Base-by-base conservation (phyloP, 257 asterid genomes). In the Salvia rosmarinus region DNA sequence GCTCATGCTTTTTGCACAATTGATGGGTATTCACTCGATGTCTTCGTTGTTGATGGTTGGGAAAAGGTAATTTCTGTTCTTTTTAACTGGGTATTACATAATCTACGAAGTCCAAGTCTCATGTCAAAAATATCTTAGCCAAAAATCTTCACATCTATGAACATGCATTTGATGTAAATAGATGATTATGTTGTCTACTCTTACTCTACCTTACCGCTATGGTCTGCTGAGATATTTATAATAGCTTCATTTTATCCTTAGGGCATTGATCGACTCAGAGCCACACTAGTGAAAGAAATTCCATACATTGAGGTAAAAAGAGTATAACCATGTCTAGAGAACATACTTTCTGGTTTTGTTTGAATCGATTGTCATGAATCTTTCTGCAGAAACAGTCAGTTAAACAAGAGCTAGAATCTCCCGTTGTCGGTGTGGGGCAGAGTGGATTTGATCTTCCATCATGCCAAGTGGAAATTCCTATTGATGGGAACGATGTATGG, bases 1-100 rank as follows among this genome's bases (percentile, higher is more conserved):
- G 98, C 97, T 71, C 98, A 93, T 81, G 98, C 97, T 28, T 93
- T 93, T 84, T 90, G 96, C 78, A 87, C 97, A 2, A 79, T 78
- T 9, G 98, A 93, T 19, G 98, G 98, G 21, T 93, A 86, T 70
- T 93, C 98, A 5, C 83, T 90, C 83, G 98, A 93, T 83, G 92
- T 89, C 74, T 93, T 93, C 40, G 95, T 89, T 13, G 97, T 93
- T 68, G 92, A 87, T 76, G 85, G 95, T 50, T 90, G 96, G 92
- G 86, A 72, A 73, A 91, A 86, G 97, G 98, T 93, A 85, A 40
- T 14, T 61, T 20, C 52, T 55, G 7, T 43, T 77, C 54, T 25
- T 49, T 47, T 19, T 59, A 9, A 11, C 25, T 3, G 49, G 13
- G 7, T 10, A 52, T 63, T 47, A 40, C 21, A 6, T 23, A 54